phyloP scores from a whole-genome alignment of 768 basidiomycete species.

The Gymnopilus junonius region DNA sequence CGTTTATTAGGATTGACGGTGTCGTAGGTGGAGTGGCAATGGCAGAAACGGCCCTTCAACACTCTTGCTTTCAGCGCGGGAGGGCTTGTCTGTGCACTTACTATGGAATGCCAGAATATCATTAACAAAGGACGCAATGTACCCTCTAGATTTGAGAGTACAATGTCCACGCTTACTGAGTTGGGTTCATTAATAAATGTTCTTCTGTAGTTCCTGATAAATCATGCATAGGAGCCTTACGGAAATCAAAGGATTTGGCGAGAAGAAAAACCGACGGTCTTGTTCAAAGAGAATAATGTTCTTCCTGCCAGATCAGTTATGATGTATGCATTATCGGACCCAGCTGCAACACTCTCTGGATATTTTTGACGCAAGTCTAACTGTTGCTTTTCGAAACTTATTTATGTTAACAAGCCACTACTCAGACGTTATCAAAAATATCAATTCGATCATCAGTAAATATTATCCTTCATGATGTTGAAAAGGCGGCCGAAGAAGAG shows the following conservation, averaged over 20 bases:
- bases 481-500: background rate
- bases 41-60: too few relatives aligned
- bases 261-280: background rate
- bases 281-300: background rate
- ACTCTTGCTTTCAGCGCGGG: background rate
- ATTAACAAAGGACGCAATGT: background rate
- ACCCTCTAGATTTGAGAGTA: background rate
- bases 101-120: background rate
- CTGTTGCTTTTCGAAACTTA: background rate
- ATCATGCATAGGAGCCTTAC: background rate
- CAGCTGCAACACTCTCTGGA: background rate
- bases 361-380: background rate
- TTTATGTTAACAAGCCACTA: too few relatives aligned
- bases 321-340: background rate
- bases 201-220: background rate
- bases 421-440: background rate
- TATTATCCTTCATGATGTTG: background rate
- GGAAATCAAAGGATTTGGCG: background rate
- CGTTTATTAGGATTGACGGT: background rate
- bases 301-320: background rate
- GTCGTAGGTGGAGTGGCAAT: background rate
- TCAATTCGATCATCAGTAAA: background rate
- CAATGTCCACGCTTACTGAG: background rate
- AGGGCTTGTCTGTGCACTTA: background rate
- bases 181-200: background rate